Percentiles rank a stretch among this genome's conserved stretches.
Conservation (phyloP, 352 stramenopile genomes). For the Phytophthora tubulina region DNA sequence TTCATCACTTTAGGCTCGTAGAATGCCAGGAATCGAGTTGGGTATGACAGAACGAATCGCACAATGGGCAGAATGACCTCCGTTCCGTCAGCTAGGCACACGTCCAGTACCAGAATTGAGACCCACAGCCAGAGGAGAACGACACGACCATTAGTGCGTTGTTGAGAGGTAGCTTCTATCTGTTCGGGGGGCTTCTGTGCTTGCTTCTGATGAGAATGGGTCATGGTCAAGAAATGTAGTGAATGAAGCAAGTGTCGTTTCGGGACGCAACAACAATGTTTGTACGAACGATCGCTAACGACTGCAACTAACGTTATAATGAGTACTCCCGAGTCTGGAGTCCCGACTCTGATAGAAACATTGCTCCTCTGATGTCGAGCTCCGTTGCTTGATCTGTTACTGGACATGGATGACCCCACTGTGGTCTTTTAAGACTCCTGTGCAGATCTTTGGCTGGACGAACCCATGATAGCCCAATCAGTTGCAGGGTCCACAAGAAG, state of each 20-base stretch:
- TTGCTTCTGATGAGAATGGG: neutral
- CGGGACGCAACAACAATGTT: neutral
- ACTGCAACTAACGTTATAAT: too few relatives aligned
- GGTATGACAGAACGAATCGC: slow-evolving; percentile 36
- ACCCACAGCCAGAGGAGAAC: slow-evolving; percentile 6
- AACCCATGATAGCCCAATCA: neutral
- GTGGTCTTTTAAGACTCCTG: too few relatives aligned
- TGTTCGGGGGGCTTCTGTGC: neutral
- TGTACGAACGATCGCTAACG: neutral
- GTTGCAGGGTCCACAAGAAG: slow-evolving; percentile 7
- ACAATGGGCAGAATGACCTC: slow-evolving; percentile 17
- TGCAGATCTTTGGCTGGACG: neutral
- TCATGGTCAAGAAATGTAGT: neutral
- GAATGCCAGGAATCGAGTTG: slow-evolving; percentile 40
- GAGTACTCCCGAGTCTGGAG: too few relatives aligned
- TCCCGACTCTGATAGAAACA: too few relatives aligned
- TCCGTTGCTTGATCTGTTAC: neutral
- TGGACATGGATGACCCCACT: too few relatives aligned
- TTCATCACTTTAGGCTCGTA: slow-evolving; percentile 45
- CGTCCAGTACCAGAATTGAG: slow-evolving; percentile 10
- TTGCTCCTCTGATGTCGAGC: too few relatives aligned
- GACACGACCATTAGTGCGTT: neutral
- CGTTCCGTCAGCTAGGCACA: slow-evolving; percentile 6
- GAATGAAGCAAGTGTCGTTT: too few relatives aligned
- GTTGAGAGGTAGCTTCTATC: slow-evolving; percentile 1